A percentile compares a stretch with the other conserved stretches of the same genome.
These are phyloP conservation scores for Ophiocordyceps camponoti-rufipedis DNA, from an alignment of 2,329 filamentous ascomycete species.

Conservation along the genomic window DNA sequence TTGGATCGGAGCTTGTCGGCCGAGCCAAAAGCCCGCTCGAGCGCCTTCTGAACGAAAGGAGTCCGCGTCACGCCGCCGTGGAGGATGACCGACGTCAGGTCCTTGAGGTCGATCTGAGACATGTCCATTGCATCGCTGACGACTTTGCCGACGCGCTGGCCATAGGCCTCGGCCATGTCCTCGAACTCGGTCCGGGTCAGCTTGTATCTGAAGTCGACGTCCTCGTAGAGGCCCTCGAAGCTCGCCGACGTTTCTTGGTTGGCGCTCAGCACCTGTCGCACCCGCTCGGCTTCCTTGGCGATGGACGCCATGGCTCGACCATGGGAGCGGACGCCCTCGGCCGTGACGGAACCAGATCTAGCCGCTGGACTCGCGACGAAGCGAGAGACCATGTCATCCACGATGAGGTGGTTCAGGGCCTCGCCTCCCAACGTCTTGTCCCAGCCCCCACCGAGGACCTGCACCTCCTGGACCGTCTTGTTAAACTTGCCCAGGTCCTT, in stretches of 20 bases:
- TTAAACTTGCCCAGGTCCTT: constrained; percentile 90
- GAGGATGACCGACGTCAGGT: constrained; percentile 80
- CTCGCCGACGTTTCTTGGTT: constrained; percentile 65
- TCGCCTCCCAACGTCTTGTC: constrained; percentile 83
- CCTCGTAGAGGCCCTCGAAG: constrained; percentile 82
- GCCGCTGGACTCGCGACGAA: constrained; percentile 55
- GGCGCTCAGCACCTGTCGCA: constrained; percentile 81
- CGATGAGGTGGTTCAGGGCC: constrained; percentile 67
- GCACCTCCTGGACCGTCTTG: constrained; percentile 93
- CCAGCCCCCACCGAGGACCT: constrained; percentile 73
- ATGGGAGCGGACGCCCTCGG: constrained; percentile 48
- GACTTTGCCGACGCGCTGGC: constrained; percentile 47
- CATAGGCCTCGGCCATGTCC: constrained; percentile 49
- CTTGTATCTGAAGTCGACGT: constrained; percentile 88
- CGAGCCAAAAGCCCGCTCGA: constrained; percentile 57
- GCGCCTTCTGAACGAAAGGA: constrained; percentile 79
- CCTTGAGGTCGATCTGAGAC: constrained; percentile 52
- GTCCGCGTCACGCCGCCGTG: constrained; percentile 82
- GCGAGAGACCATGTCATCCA: constrained; percentile 72
- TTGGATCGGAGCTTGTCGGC: constrained; percentile 74
- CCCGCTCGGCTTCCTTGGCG: constrained; percentile 77
- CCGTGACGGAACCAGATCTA: constrained; percentile 43
- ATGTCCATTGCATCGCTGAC: constrained; percentile 57
- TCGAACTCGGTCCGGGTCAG: constrained; percentile 68
- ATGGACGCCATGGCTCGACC: constrained; percentile 77